Base-by-base conservation (phyloP, 805 yeast genomes). In the Monosporozyma solicola region DNA sequence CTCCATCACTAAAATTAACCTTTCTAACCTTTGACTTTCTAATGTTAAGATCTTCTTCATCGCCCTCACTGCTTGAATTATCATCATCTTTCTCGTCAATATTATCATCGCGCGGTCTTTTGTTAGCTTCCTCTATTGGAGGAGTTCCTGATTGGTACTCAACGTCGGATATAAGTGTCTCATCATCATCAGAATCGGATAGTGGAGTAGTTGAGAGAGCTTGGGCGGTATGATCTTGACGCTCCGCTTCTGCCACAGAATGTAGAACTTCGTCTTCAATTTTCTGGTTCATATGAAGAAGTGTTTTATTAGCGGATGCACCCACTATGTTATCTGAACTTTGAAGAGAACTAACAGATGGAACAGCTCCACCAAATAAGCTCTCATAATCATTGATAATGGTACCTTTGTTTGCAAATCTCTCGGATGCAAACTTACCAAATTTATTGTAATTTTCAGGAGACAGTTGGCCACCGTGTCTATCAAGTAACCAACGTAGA, bases 401-500 rank as follows among this genome's bases (percentile, higher is more conserved):
- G 3, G 8, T n/a, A 16, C 69, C 69, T 5, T 56, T 47, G 46
- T 61, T 61, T 0, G 52, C 45, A 51, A 64, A 57, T 57, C 72
- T 63, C 50, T 66, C 70, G 3, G 57, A 45, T 13, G 62, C 51
- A 55, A 69, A 69, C 37, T 57, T 57, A 20, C 59, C 63, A 54
- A 67, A 67, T 31, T 53, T 45, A 0, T 41, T 41, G 35, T 55
- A 59, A 37, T 61, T 57, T 3, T 59, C 61, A 10, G 58, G 57
- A 2, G 70, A 53, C 8, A 68, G 51, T 25, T 57, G 59, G 2
- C 71, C 69, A 29, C 54, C 45, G 48, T 63, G 52, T 43, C 55
- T 62, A 53, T 68, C 68, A 3, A 66, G 54, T 47, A 68, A 50
- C 55, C 57, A 62, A 49, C 71, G 65, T 65, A 66, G 53, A 47